Conservation (phyloP, 257 asterid genomes). For the Misopates orontium region DNA sequence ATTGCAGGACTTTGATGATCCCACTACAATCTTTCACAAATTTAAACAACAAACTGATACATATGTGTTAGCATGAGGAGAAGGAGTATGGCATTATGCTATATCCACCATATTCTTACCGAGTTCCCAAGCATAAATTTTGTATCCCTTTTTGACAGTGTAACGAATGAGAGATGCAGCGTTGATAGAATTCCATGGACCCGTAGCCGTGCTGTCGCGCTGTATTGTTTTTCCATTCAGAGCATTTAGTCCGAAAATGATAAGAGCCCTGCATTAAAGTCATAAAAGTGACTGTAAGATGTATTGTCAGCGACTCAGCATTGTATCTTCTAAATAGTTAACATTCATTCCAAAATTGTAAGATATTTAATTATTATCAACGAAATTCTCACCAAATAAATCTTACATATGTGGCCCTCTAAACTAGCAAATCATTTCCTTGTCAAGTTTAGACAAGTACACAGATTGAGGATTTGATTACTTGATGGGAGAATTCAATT, state of each 20-base stretch:
- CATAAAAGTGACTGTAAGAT: background rate
- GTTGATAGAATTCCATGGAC: constrained; percentile 63
- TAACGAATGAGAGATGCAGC: constrained; percentile 61
- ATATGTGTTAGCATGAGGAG: background rate
- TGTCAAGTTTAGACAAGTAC: too few relatives aligned
- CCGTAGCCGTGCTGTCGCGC: constrained; percentile 39
- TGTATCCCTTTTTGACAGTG: constrained; percentile 55
- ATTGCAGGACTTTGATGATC: background rate
- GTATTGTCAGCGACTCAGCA: background rate
- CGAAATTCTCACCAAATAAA: too few relatives aligned
- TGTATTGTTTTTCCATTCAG: constrained; percentile 51
- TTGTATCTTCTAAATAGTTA: background rate
- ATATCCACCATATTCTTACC: constrained; percentile 34
- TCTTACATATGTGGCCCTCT: too few relatives aligned
- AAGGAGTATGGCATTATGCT: too few relatives aligned
- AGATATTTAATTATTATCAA: too few relatives aligned
- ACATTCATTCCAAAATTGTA: background rate
- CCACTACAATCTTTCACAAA: background rate
- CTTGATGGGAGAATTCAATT: too few relatives aligned
- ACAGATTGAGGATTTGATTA: too few relatives aligned
- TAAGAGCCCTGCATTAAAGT: constrained; percentile 50
- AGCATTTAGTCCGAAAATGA: constrained; percentile 71
- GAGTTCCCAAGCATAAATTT: constrained; percentile 67
- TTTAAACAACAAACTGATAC: background rate
- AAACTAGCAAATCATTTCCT: too few relatives aligned